Conservation (phyloP, 768 basidiomycete species). For the Pholiota molesta region DNA sequence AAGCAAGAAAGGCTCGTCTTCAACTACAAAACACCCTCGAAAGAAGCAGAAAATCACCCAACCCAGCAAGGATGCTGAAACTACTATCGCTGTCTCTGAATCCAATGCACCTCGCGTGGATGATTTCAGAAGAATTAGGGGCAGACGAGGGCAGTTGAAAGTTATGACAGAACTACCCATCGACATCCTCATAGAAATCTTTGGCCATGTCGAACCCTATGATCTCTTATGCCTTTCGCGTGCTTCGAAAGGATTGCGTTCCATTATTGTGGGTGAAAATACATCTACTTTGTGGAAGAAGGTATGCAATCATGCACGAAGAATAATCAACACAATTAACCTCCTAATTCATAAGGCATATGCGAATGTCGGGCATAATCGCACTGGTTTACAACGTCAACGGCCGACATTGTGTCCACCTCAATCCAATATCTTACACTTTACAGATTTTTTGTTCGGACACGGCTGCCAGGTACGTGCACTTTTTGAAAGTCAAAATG, state of each 20-base stretch:
- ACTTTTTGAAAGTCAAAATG: not conserved
- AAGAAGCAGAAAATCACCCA: not conserved
- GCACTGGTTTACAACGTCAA: not conserved
- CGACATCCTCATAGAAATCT: slow-evolving; percentile 41
- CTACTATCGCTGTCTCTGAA: not conserved
- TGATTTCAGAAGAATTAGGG: slow-evolving; percentile 16
- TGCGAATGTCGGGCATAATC: not conserved
- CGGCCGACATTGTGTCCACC: slow-evolving; percentile 20
- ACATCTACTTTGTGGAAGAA: slow-evolving; percentile 34
- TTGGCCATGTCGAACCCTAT: slow-evolving; percentile 37
- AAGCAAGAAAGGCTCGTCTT: no score
- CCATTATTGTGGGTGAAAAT: slow-evolving; percentile 31
- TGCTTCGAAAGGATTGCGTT: slow-evolving; percentile 37
- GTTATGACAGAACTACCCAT: slow-evolving; percentile 36
- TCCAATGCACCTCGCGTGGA: not conserved
- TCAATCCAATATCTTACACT: slow-evolving; percentile 33
- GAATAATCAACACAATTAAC: not conserved
- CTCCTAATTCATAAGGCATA: slow-evolving; percentile 1
- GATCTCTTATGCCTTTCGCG: slow-evolving; percentile 45
- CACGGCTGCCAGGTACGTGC: slow-evolving; percentile 34
- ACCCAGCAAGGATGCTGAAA: not conserved
- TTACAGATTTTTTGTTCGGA: slow-evolving; percentile 39
- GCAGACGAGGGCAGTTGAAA: slow-evolving; percentile 27
- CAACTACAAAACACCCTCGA: not conserved
- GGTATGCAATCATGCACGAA: slow-evolving; percentile 16